These are phyloP conservation scores for Trypanosoma rangeli DNA, from an alignment of 208 protist species.

Conservation along the genomic window DNA sequence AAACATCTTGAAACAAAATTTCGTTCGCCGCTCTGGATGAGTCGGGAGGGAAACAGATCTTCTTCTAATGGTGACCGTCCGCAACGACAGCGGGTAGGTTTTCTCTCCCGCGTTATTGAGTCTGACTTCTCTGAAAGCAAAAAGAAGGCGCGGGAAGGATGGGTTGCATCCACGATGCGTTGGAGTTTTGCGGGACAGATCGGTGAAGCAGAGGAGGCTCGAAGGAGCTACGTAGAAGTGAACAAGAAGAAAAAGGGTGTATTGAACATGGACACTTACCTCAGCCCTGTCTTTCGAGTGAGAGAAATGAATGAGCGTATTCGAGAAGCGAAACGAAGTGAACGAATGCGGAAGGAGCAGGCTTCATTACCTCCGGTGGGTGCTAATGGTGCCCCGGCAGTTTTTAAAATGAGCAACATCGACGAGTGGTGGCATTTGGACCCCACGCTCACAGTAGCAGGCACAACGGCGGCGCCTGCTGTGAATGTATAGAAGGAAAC, in stretches of 20 bases:
- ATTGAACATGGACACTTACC: slow-evolving; percentile 38
- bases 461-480: background rate
- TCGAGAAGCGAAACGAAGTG: slow-evolving; percentile 23
- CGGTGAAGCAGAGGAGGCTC: background rate
- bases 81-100: slow-evolving; percentile 23
- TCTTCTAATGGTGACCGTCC: background rate
- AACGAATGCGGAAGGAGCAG: slow-evolving; percentile 25
- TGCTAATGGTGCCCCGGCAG: slow-evolving; percentile 26
- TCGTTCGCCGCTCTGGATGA: slow-evolving; percentile 21
- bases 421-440: slow-evolving; percentile 76
- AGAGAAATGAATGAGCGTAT: slow-evolving; percentile 32
- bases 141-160: slow-evolving; percentile 31
- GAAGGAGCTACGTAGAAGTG: slow-evolving; percentile 35
- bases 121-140: slow-evolving; percentile 47
- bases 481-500: slow-evolving; percentile 1
- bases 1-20: slow-evolving; percentile 32
- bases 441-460: slow-evolving; percentile 35
- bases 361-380: slow-evolving; percentile 30
- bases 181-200: background rate
- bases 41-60: slow-evolving; percentile 11
- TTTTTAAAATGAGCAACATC: slow-evolving; percentile 85
- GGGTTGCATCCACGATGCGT: slow-evolving; percentile 36
- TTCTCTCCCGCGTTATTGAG: slow-evolving; percentile 42
- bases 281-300: slow-evolving; percentile 38
- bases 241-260: slow-evolving; percentile 20